Conservation (phyloP, 345 rosid species). For the Physaria fendleri region DNA sequence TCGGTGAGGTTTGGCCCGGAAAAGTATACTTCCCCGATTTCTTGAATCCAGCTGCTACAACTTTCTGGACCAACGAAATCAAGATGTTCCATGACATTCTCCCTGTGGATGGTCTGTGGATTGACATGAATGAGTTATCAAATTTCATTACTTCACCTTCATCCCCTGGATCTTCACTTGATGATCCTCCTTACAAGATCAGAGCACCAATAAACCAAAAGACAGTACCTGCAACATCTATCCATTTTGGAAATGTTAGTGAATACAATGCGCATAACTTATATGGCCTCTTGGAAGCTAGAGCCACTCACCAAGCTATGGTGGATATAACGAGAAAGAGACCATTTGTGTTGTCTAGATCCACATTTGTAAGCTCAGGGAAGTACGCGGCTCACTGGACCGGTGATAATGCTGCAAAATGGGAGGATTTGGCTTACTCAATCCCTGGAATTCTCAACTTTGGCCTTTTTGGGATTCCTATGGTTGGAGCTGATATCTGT, state of each 20-base stretch:
- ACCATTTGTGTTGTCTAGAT: slow-evolving; percentile 66
- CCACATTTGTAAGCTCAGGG: slow-evolving; percentile 72
- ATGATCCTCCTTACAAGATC: slow-evolving; percentile 66
- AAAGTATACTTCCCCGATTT: slow-evolving; percentile 63
- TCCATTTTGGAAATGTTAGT: slow-evolving; percentile 46
- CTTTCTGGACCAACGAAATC: slow-evolving; percentile 59
- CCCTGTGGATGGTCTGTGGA: slow-evolving; percentile 64
- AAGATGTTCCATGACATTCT: slow-evolving; percentile 40
- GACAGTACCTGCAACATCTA: slow-evolving; percentile 51
- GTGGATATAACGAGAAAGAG: slow-evolving; percentile 40
- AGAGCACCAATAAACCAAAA: slow-evolving; percentile 28
- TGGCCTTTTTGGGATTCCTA: slow-evolving; percentile 75
- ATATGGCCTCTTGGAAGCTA: slow-evolving; percentile 55
- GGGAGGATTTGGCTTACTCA: slow-evolving; percentile 59
- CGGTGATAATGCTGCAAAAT: slow-evolving; percentile 60
- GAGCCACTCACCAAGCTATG: slow-evolving; percentile 55
- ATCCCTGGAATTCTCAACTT: slow-evolving; percentile 57
- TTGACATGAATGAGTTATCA: slow-evolving; percentile 75
- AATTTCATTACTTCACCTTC: slow-evolving; percentile 49
- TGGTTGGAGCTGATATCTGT: slow-evolving; percentile 83
- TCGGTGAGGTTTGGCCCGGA: slow-evolving; percentile 74
- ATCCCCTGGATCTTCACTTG: slow-evolving; percentile 38
- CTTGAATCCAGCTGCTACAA: slow-evolving; percentile 37
- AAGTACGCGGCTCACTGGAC: slow-evolving; percentile 82
- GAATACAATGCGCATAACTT: slow-evolving; percentile 72